phyloP scores from a whole-genome alignment of 805 yeast genomes.

The Kodamaea kaohsiungensis region DNA sequence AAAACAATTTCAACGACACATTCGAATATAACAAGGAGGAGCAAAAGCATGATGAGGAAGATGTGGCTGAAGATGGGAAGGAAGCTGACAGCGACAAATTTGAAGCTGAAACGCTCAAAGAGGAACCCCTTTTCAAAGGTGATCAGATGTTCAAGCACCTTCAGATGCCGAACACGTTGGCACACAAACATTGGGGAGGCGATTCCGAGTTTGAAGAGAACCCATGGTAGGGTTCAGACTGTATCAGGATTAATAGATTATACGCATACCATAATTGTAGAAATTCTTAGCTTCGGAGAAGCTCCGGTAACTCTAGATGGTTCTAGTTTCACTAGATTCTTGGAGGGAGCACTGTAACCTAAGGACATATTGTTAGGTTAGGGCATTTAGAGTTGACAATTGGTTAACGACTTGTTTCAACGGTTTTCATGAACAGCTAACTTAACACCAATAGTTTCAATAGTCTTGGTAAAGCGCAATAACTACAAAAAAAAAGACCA shows the following conservation, averaged over 20 bases:
- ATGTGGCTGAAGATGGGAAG: slow-evolving; percentile 13
- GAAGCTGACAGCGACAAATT: not conserved
- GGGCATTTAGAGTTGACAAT: not conserved
- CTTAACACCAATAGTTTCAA: too few species aligned
- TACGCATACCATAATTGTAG: not conserved
- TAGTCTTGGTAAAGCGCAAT: too few species aligned
- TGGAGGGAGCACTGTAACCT: not conserved
- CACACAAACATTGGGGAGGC: slow-evolving; percentile 49
- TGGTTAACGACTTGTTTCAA: too few species aligned
- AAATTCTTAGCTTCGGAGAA: not conserved
- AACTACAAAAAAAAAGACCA: too few species aligned
- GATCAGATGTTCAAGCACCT: slow-evolving; percentile 52
- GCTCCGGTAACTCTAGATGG: not conserved
- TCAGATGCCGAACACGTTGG: slow-evolving; percentile 49
- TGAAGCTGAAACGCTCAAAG: not conserved
- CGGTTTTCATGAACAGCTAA: too few species aligned
- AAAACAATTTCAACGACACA: slow-evolving; percentile 31
- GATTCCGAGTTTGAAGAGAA: slow-evolving; percentile 56
- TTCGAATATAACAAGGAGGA: slow-evolving; percentile 27
- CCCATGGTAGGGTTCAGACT: slow-evolving; percentile 54
- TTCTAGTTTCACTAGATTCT: not conserved
- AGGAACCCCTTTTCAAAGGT: slow-evolving; percentile 31
- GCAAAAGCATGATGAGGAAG: slow-evolving; percentile 25
- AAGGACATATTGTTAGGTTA: not conserved
- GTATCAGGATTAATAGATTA: not conserved